Evolutionary conservation across 2,329 filamentous ascomycete genomes (phyloP).

Genomic region (Aaosphaeria pasadenensis): DNA sequence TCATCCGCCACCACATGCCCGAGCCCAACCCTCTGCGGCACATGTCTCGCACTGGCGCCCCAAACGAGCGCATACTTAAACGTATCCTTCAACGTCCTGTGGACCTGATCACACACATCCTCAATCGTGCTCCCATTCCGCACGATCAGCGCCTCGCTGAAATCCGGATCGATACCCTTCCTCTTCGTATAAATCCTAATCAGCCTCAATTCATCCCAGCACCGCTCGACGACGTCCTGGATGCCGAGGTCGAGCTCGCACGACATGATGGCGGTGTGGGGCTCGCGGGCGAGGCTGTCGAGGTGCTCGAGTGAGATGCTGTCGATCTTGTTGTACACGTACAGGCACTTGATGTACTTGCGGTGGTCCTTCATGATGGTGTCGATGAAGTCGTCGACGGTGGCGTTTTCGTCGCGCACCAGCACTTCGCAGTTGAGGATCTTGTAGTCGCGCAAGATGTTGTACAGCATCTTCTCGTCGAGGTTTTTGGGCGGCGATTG

Average conservation of each 20-base stretch:
- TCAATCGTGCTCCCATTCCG: constrained; percentile 84
- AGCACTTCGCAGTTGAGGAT: constrained; percentile 97
- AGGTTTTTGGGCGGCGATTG: constrained; percentile 81
- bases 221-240: constrained; percentile 87
- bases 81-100: constrained; percentile 91
- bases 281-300: constrained; percentile 86
- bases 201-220: constrained; percentile 88
- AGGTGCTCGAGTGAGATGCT: constrained; percentile 90
- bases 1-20: constrained; percentile 72
- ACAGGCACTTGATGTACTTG: constrained; percentile 91
- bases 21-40: constrained; percentile 89
- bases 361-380: constrained; percentile 99
- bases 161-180: constrained; percentile 87
- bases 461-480: constrained; percentile 97
- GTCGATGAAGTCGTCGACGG: constrained; percentile 97
- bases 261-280: constrained; percentile 93
- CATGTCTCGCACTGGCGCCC: constrained; percentile 92
- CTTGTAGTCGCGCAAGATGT: constrained; percentile 97
- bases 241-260: constrained; percentile 95
- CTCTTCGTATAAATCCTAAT: constrained; percentile 96
- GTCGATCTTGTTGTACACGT: constrained; percentile 99
- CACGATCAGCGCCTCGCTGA: constrained; percentile 89
- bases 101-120: constrained; percentile 94
- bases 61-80: constrained; percentile 99
- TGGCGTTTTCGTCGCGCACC: constrained; percentile 86